These are phyloP conservation scores for Cercospora sp. DNA, from an alignment of 2,329 filamentous ascomycete species.

Conservation along the genomic window DNA sequence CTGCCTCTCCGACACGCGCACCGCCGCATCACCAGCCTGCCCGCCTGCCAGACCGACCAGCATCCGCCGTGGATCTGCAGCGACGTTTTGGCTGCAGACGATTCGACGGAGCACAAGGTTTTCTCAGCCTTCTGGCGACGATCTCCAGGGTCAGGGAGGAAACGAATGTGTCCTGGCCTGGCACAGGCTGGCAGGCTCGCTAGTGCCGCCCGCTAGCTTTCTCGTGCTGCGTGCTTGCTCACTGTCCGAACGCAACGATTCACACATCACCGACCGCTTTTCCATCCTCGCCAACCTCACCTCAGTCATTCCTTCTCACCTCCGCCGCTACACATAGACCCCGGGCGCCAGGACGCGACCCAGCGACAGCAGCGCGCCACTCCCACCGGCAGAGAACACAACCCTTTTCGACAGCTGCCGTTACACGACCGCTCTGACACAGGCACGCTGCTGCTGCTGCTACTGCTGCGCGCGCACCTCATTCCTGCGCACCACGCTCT, in stretches of 20 bases:
- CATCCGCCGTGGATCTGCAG: background rate
- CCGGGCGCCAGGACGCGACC: background rate
- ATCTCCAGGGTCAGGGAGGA: background rate
- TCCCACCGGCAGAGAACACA: background rate
- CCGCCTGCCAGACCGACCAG: background rate
- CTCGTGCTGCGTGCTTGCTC: background rate
- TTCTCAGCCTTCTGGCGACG: constrained; percentile 3
- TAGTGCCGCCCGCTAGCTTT: background rate
- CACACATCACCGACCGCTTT: constrained; percentile 6
- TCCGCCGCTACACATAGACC: background rate
- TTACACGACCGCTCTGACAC: constrained; percentile 13
- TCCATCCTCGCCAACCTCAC: constrained; percentile 10
- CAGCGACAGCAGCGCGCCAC: constrained; percentile 1
- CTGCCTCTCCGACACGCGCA: background rate
- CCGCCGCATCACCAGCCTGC: background rate
- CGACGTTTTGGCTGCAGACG: background rate
- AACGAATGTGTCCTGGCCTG: background rate
- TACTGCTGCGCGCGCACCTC: background rate
- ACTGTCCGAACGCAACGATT: background rate
- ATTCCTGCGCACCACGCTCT: constrained; percentile 7
- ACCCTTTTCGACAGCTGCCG: background rate
- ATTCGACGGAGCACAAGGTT: constrained; percentile 6
- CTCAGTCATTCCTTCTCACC: constrained; percentile 19
- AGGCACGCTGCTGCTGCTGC: constrained; percentile 12
- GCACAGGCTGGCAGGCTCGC: background rate